phyloP scores from a whole-genome alignment of 768 basidiomycete species.

The Chalciporus pseudorubinellus region DNA sequence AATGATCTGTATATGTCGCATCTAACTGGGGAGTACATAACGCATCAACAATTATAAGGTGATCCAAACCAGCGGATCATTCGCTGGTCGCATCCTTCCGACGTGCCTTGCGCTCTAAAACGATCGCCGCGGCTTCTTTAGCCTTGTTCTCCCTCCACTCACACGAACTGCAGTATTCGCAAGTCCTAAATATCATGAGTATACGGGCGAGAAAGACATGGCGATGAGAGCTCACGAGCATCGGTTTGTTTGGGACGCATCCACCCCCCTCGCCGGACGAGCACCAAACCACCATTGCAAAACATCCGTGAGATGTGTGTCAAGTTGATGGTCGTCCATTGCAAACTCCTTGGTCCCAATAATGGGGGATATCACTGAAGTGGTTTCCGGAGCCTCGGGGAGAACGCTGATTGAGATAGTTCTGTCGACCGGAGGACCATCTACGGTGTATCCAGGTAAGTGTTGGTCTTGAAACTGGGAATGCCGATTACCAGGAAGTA shows the following conservation, averaged over 20 bases:
- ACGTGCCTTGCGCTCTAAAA: background rate
- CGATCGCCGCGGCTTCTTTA: constrained; percentile 28
- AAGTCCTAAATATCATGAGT: constrained; percentile 42
- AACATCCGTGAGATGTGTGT: constrained; percentile 49
- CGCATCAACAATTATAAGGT: too few species aligned
- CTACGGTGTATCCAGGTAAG: constrained; percentile 8
- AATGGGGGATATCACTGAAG: constrained; percentile 35
- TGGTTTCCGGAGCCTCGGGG: background rate
- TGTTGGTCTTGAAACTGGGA: background rate
- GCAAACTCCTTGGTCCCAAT: constrained; percentile 65
- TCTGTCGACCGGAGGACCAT: background rate
- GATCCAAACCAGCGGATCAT: background rate
- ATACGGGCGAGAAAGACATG: background rate
- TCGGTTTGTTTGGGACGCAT: constrained; percentile 51
- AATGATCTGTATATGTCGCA: too few species aligned
- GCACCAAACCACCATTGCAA: constrained; percentile 76
- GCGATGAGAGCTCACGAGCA: constrained; percentile 55
- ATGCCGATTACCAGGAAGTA: constrained; percentile 9
- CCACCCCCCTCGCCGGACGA: constrained; percentile 70
- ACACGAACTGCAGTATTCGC: constrained; percentile 72
- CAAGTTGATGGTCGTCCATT: constrained; percentile 52
- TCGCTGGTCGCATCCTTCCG: background rate
- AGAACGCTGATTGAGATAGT: background rate
- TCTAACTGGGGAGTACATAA: too few species aligned
- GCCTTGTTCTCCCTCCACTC: constrained; percentile 71